These are phyloP conservation scores for Sporothrix schenckii DNA, from an alignment of 2,329 filamentous ascomycete genomes.

Conservation along the genomic window DNA sequence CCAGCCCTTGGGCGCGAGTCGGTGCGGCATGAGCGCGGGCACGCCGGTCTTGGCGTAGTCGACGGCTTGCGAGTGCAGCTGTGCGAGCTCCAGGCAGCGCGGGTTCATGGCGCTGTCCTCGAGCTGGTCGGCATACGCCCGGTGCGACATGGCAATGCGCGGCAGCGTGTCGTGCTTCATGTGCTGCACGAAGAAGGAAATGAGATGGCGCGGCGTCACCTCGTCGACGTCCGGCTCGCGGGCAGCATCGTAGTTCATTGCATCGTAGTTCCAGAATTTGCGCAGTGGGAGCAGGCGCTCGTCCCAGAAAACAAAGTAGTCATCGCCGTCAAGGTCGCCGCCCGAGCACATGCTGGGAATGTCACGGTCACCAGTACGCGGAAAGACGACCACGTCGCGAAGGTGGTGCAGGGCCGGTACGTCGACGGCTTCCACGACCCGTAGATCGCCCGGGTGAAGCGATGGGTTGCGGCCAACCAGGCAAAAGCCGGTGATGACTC, in stretches of 20 bases:
- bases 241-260: constrained; percentile 75
- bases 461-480: constrained; percentile 90
- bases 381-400: constrained; percentile 84
- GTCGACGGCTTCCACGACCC: constrained; percentile 83
- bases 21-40: constrained; percentile 66
- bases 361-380: constrained; percentile 57
- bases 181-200: constrained; percentile 84
- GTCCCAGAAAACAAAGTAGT: constrained; percentile 95
- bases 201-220: constrained; percentile 73
- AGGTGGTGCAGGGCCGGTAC: constrained; percentile 72
- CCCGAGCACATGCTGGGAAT: constrained; percentile 94
- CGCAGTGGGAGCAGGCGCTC: constrained; percentile 64
- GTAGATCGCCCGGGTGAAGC: constrained; percentile 87
- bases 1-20: constrained; percentile 65
- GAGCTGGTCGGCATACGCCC: constrained; percentile 71
- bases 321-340: constrained; percentile 92
- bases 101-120: constrained; percentile 65
- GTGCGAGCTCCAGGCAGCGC: constrained; percentile 73
- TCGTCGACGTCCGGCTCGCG: constrained; percentile 60
- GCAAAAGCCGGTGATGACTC: constrained; percentile 74
- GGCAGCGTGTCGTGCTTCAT: constrained; percentile 88
- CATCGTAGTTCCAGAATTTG: constrained; percentile 64
- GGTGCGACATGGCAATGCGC: constrained; percentile 78
- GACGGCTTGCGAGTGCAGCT: constrained; percentile 85
- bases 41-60: constrained; percentile 92